phyloP scores from a whole-genome alignment of 2,329 filamentous ascomycete species.

The Lasiodiplodia gonubiensis region DNA sequence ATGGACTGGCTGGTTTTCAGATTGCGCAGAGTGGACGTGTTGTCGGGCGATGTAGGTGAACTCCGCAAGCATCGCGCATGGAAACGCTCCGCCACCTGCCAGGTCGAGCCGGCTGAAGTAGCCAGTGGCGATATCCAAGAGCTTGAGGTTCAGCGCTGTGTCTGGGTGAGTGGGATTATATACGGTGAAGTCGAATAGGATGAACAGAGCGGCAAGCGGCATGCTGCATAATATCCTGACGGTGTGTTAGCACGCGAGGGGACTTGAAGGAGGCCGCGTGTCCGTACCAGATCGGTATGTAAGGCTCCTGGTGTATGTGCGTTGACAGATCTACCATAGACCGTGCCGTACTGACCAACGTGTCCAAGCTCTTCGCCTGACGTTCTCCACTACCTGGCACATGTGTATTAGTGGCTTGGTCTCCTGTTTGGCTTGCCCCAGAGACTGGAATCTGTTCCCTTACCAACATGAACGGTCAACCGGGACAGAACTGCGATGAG shows the following conservation, averaged over 20 bases:
- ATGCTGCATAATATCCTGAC: background rate
- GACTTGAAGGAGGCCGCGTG: rapidly evolving
- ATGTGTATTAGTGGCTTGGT: background rate
- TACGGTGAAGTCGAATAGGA: background rate
- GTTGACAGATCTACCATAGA: background rate
- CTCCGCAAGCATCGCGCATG: background rate
- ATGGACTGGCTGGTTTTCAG: background rate
- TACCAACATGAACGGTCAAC: background rate
- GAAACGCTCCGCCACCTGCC: background rate
- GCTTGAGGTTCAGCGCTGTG: background rate
- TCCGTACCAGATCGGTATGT: background rate
- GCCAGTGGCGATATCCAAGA: background rate
- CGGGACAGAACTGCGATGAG: background rate
- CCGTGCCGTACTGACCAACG: background rate
- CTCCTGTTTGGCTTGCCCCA: background rate
- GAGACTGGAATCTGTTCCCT: background rate
- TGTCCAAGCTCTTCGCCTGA: background rate
- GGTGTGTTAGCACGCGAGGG: background rate
- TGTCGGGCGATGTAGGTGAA: background rate
- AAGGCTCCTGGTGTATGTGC: background rate
- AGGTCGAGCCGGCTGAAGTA: background rate
- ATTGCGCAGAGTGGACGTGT: background rate
- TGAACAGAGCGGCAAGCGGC: background rate
- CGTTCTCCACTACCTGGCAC: background rate
- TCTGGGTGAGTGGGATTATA: background rate